Evolutionary conservation across 169 alveolate genomes (phyloP), one percentile per base, ranked within the genome.

Genomic region (Eimeria praecox): DNA sequence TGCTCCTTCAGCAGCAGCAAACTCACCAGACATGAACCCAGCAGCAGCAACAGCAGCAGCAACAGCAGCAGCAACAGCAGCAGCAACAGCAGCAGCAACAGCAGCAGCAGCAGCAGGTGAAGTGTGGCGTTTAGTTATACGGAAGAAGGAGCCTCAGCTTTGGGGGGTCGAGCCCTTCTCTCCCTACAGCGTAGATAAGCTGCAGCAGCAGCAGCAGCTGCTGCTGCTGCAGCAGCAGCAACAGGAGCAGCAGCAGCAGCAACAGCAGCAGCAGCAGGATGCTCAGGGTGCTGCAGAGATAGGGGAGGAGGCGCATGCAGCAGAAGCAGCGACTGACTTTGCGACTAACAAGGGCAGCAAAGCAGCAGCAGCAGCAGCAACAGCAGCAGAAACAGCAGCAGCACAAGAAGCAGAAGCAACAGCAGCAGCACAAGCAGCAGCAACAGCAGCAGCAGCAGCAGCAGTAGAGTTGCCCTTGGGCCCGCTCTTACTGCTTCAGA

Each of bases 401-500:
- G 16, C 44, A 73, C 52, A 73, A 46, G 38, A 3, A 77, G 88
- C 49, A 33, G 22, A 12, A 46, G 56, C 56, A 38, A 35, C 88
- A 38, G 30, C 24, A 35, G 62, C 56, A 33, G 56, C 49, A 33
- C 33, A 12, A 38, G 30, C 64, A 42, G 38, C 49, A 46, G 56
- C 49, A 5, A 35, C 88, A 33, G 62, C 24, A 42, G 56, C 16
- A 24, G 56, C 33, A 33, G 12, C 88, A 33, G 27, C 5, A 42
- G 88, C 1, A 42, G 5, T 38, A 3, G 27, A 77, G 56, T 8
- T 77, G 33, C 88, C 88, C 33, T 46, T 77, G 35, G 88, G 88
- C 49, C 88, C 88, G 10, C 40, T 77, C 59, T 30, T 77, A 62
- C 27, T 77, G 16, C 88, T 77, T 24, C 33, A 77, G 59, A 77